These are phyloP conservation scores for Calonectria leucothoes DNA, from an alignment of 2,329 filamentous ascomycete species.

Conservation along the genomic window DNA sequence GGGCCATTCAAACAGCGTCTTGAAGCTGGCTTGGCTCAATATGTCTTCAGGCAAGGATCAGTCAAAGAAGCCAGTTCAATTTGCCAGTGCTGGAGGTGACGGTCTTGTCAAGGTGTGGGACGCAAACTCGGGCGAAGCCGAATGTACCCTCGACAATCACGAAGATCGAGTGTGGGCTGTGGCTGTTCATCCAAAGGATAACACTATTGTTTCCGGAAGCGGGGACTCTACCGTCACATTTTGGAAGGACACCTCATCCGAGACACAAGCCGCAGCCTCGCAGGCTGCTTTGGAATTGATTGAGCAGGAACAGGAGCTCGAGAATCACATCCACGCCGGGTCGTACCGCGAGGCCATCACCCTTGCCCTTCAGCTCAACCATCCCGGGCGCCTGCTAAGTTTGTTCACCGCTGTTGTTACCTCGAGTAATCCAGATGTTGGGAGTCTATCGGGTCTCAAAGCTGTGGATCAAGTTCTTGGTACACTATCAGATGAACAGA, in stretches of 20 bases:
- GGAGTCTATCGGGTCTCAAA: conserved; percentile 71
- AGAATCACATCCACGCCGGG: conserved; percentile 89
- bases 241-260: conserved; percentile 90
- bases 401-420: conserved; percentile 86
- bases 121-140: conserved; percentile 83
- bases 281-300: conserved; percentile 82
- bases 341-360: conserved; percentile 95
- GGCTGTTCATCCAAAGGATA: conserved; percentile 74
- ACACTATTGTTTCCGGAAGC: conserved; percentile 88
- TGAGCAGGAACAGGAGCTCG: conserved; percentile 93
- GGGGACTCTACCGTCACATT: conserved; percentile 95
- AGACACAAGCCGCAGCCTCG: conserved; percentile 80
- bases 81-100: conserved; percentile 91
- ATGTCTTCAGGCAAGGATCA: conserved; percentile 61
- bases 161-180: conserved; percentile 96
- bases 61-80: conserved; percentile 71
- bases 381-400: conserved; percentile 85
- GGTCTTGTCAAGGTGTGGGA: conserved; percentile 98
- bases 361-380: conserved; percentile 91
- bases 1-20: conserved; percentile 93
- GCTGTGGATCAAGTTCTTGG: conserved; percentile 87
- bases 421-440: conserved; percentile 67
- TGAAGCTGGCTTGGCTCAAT: conserved; percentile 91
- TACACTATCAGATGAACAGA: conserved; percentile 84
- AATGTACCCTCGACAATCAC: conserved; percentile 95